Evolutionary conservation across 2,329 filamentous ascomycete genomes (phyloP).

Genomic region (Penicillium expansum): DNA sequence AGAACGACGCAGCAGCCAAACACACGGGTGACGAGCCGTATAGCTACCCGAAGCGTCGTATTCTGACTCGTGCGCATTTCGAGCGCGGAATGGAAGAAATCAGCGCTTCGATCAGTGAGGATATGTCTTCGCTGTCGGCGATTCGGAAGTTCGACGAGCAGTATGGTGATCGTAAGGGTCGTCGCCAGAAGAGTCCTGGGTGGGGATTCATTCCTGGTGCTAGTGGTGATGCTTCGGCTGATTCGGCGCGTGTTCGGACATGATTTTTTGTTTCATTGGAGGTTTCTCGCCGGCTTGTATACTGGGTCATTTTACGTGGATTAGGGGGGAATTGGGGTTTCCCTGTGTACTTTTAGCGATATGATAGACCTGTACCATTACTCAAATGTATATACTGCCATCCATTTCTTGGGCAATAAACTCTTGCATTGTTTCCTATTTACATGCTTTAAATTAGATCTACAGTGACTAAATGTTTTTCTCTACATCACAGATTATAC

Average conservation of each 20-base stretch:
- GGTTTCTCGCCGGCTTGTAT: slow-evolving; percentile 1
- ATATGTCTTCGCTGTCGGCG: slow-evolving; percentile 80
- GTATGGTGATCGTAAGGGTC: slow-evolving; percentile 76
- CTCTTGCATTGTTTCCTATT: background rate
- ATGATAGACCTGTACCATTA: slow-evolving; percentile 36
- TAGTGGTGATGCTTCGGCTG: slow-evolving; percentile 31
- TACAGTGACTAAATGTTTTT: too few relatives aligned
- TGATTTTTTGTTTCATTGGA: slow-evolving; percentile 18
- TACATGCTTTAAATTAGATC: background rate
- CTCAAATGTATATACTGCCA: slow-evolving; percentile 18
- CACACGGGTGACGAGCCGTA: slow-evolving; percentile 46
- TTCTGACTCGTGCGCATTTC: slow-evolving; percentile 70
- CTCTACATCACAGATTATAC: too few relatives aligned
- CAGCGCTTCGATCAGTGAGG: slow-evolving; percentile 85
- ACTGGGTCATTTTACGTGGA: background rate
- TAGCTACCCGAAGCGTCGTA: slow-evolving; percentile 66
- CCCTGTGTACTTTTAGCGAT: slow-evolving; percentile 32
- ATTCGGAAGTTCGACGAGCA: slow-evolving; percentile 96
- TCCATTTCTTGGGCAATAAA: background rate
- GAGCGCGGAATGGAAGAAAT: slow-evolving; percentile 84
- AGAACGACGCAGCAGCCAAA: slow-evolving; percentile 41
- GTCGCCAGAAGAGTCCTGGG: slow-evolving; percentile 57
- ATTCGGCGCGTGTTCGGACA: slow-evolving; percentile 44
- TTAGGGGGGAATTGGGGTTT: background rate
- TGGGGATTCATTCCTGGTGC: slow-evolving; percentile 51